A percentile compares a stretch with the other conserved stretches of the same genome.
Conservation (phyloP, 1,139 yeast species). For the Yamadazyma kanchanaburiensis region DNA sequence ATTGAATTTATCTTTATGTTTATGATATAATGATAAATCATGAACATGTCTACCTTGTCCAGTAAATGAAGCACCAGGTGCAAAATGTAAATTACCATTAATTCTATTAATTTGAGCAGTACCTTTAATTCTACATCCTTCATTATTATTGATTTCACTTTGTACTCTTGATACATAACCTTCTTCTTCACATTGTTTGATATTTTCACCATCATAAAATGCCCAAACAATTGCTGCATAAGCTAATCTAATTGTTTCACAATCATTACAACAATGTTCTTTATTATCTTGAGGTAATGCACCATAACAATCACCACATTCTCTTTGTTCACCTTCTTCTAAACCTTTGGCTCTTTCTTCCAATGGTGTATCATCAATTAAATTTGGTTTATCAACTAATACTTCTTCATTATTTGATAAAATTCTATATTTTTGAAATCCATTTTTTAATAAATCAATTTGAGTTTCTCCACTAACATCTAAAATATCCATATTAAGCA, state of each 20-base stretch:
- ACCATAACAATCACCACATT: constrained; percentile 93
- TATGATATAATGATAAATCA: constrained; percentile 70
- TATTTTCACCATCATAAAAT: constrained; percentile 79
- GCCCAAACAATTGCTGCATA: constrained; percentile 82
- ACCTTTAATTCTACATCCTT: constrained; percentile 89
- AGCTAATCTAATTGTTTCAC: constrained; percentile 77
- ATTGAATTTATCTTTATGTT: constrained; percentile 52
- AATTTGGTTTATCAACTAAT: constrained; percentile 26
- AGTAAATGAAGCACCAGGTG: constrained; percentile 79
- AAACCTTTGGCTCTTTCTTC: constrained; percentile 33
- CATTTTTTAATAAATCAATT: constrained; percentile 65
- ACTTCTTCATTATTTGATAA: constrained; percentile 23
- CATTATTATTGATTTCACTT: constrained; percentile 51
- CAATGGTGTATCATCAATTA: constrained; percentile 27
- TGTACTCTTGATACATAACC: constrained; percentile 68
- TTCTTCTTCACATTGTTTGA: constrained; percentile 87
- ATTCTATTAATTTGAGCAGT: constrained; percentile 77
- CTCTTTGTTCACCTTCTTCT: constrained; percentile 33
- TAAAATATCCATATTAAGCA: constrained; percentile 47
- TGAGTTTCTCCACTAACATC: constrained; percentile 86
- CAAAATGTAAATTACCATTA: constrained; percentile 89
- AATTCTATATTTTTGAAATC: constrained; percentile 64
- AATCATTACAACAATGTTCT: constrained; percentile 77
- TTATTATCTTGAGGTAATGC: constrained; percentile 63
- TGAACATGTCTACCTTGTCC: constrained; percentile 66